phyloP scores from a whole-genome alignment of 768 basidiomycete species.

The Trametes cubensis region DNA sequence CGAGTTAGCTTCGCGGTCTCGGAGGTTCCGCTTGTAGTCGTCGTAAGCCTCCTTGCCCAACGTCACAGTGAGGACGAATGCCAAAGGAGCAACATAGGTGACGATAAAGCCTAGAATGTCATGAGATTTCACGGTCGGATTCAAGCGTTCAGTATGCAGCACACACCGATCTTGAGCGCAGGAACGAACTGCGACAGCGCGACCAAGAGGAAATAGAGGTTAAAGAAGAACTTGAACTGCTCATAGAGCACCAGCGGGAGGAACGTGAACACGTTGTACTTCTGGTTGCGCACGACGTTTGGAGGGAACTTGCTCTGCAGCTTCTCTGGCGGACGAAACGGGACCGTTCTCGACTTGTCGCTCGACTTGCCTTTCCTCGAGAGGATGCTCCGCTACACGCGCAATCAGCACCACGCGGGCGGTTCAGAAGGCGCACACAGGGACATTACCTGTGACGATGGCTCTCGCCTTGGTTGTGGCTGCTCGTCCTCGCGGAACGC shows the following conservation, averaged over 20 bases:
- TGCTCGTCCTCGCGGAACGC: conserved; percentile 43
- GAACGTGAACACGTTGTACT: conserved; percentile 97
- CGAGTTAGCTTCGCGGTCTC: conserved; percentile 95
- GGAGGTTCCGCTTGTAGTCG: conserved; percentile 91
- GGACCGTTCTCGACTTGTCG: conserved; percentile 77
- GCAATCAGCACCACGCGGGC: neutral
- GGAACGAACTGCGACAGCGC: conserved; percentile 96
- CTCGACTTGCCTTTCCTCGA: conserved; percentile 42
- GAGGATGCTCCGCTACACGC: conserved; percentile 29
- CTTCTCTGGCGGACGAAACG: conserved; percentile 80
- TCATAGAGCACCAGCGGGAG: conserved; percentile 97
- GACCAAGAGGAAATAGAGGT: conserved; percentile 96
- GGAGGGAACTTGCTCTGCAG: conserved; percentile 72
- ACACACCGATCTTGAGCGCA: conserved; percentile 89
- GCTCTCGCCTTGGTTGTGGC: conserved; percentile 32
- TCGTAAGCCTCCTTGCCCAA: conserved; percentile 99
- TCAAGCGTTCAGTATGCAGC: neutral
- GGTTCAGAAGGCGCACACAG: neutral
- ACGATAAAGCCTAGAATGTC: conserved; percentile 76
- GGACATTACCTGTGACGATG: conserved; percentile 31
- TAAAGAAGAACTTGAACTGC: conserved; percentile 99
- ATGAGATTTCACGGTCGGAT: neutral
- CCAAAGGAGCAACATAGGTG: conserved; percentile 95
- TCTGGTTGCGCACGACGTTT: conserved; percentile 95
- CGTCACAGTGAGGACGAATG: conserved; percentile 91